Evolutionary conservation across 768 basidiomycete genomes (phyloP), one percentile per base, ranked within the genome.

Genomic region (Lentinula sp.): DNA sequence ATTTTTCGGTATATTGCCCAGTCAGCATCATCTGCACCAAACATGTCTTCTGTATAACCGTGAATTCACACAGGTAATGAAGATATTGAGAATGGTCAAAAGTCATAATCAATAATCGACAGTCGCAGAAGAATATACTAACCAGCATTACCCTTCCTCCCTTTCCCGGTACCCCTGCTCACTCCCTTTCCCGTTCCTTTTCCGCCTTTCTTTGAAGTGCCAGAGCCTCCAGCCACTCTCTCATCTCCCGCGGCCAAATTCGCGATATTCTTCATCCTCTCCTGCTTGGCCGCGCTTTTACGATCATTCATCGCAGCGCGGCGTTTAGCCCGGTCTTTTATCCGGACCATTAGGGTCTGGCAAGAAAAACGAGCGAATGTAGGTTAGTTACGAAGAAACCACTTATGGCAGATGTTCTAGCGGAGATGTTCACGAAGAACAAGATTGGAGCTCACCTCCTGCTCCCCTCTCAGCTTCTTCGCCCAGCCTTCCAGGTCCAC

Each of bases 1-100:
- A 99, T 95, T 74, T 98, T 95, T 65, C 96, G 91, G 70, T 98
- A 98, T 61, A 98, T 94, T 0, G 89, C 88, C 95, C 96, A 98
- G 69, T 98, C 96, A 6, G 90, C 94, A 69, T 98, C 95, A 65
- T 96, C 88, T 16, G 87, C 88, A 3, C 96, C 95, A 69, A 98
- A 99, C 75, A 79, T 87, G 66, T 98, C 95, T 77, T 98, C 95
- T 89, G 57, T 42, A 11, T 39, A 48, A 35, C n/a, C 42, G 59
- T 11, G 64, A 67, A 42, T 58, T 58, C 4, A 32, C 28, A 28
- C 28, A 28, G 28, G 28, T 28, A 28, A 39, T 39, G 9, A 28
- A n/a, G 48, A 5, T 5, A n/a, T 16, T 8, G 31, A 48, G 18
- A 28, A 21, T 18, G 42, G 32, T 16, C 6, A 39, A 31, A 63